phyloP scores from a whole-genome alignment of 2,329 filamentous ascomycete species.

The Ophioceras dolichostomum region DNA sequence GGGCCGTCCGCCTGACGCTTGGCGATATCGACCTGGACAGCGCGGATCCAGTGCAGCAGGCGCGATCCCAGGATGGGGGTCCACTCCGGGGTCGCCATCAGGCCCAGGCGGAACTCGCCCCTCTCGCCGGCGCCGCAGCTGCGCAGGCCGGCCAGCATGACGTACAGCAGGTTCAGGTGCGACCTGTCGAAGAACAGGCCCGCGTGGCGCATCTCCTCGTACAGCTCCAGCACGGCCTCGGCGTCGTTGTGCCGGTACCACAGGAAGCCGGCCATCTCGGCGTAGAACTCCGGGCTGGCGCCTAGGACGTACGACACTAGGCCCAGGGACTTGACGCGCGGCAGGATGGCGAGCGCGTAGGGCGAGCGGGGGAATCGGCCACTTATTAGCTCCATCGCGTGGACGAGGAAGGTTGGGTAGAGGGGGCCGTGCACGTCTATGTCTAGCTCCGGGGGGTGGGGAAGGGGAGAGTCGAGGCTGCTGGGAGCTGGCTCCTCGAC shows the following conservation, averaged over 20 bases:
- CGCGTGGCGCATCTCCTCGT: conserved; percentile 54
- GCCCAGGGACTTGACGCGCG: conserved; percentile 55
- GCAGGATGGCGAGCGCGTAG: conserved; percentile 48
- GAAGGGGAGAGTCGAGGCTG: too few relatives aligned
- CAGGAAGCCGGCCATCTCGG: conserved; percentile 47
- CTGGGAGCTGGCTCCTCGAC: too few relatives aligned
- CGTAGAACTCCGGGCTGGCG: conserved; percentile 57
- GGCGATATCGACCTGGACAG: not conserved
- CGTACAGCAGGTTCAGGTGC: not conserved
- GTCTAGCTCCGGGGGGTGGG: conserved; percentile 20
- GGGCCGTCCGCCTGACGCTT: not conserved
- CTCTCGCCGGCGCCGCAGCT: not conserved
- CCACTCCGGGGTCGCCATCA: not conserved
- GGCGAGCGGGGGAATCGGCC: conserved; percentile 47
- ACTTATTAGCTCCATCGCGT: conserved; percentile 44
- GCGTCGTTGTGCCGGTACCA: conserved; percentile 51
- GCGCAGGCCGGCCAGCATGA: not conserved
- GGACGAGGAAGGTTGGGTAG: conserved; percentile 49
- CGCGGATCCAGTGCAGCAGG: not conserved
- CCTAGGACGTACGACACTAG: conserved; percentile 61
- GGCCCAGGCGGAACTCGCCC: not conserved
- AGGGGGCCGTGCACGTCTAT: conserved; percentile 50
- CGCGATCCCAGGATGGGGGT: not conserved
- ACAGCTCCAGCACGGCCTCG: conserved; percentile 36
- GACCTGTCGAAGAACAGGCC: conserved; percentile 44